Base-by-base conservation (phyloP, 2,329 filamentous ascomycete species). In the Akanthomyces uredinophilus region DNA sequence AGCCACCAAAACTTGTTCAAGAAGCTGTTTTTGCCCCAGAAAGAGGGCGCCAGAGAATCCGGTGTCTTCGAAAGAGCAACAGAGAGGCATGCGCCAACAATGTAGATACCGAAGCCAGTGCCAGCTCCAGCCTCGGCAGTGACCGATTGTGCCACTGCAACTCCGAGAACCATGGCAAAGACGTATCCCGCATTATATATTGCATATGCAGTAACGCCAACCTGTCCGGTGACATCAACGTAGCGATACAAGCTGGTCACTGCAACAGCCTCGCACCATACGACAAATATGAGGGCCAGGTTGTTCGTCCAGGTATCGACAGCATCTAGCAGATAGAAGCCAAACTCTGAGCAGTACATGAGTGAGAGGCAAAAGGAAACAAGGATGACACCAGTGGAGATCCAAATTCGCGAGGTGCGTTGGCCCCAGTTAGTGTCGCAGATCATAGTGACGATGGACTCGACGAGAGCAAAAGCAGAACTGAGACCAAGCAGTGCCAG, bases 261-360 rank as follows among this genome's bases (percentile, higher is more conserved):
- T 63, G 77, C 77, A 55, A 83, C 73, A 51, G 81, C 70, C 73
- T 84, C 71, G 49, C 77, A 69, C 77, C 79, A 76, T 62, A 85
- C 75, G 49, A 83, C 76, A 67, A 85, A 78, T 63, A 84, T 75
- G 13, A 84, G 70, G 13, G 78, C 72, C 3, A 82, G 66, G 56
- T 83, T 80, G 67, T 83, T 84, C 65, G 83, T 75, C 74, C 78
- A 84, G 11, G 76, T 72, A 55, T 84, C 82, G 4, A 83, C 74
- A 0, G 80, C 81, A 61, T 82, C 78, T 0, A 84, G 73, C 0
- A 81, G 71, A 61, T 79, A 78, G 66, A 81, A 84, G 0, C 82
- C 81, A 37, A 83, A 83, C 46, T 83, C 74, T 0, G 81, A 83
- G 68, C 81, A 83, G 64, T 83, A 84, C 0, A 80, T 76, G 2